Base-by-base conservation (phyloP, 208 protist genomes). In the Blastocrithidia nonstop region DNA sequence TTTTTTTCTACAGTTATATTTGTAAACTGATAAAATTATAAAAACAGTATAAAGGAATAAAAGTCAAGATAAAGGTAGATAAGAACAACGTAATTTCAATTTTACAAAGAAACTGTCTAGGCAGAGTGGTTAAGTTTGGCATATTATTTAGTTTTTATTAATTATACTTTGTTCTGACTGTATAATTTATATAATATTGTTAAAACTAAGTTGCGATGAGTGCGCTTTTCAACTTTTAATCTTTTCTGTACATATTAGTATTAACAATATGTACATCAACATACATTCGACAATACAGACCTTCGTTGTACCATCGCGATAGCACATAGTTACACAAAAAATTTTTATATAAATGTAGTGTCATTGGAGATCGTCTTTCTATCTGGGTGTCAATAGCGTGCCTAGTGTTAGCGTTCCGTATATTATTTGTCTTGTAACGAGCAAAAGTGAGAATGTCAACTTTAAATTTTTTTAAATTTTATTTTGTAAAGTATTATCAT, bases 341-440 rank as follows among this genome's bases (percentile, higher is more conserved):
- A 44, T 91, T 88, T 36, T 50, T 94, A 1, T 95, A 93, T 74
- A 95, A 93, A 43, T 92, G 80, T 44, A 88, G 76, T 50, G 83
- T 95, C 9, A 62, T 95, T 9, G 88, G 88, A 7, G 88, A 95
- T 50, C 76, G 88, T 3, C 72, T 95, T 11, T 90, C 78, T 4
- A 68, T 71, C 7, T 80, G 69, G 63, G 81, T 95, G 20, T 63
- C 81, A 1, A 22, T 88, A 21, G 60, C 57, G 27, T 95, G 88
- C 46, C 35, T 95, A 33, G 24, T 88, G 6, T 52, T 95, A 36
- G 78, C 75, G 8, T 58, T 84, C 21, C 53, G 82, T 3, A 60
- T 90, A 15, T 41, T 95, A 5, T 88, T 94, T 66, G 66, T 84
- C 7, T 60, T 83, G 41, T 91, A 35, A n/a, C n/a, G 29, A 15